These are phyloP conservation scores for Terfezia boudieri DNA, from an alignment of 495 filamentous ascomycete genomes.

Conservation along the genomic window DNA sequence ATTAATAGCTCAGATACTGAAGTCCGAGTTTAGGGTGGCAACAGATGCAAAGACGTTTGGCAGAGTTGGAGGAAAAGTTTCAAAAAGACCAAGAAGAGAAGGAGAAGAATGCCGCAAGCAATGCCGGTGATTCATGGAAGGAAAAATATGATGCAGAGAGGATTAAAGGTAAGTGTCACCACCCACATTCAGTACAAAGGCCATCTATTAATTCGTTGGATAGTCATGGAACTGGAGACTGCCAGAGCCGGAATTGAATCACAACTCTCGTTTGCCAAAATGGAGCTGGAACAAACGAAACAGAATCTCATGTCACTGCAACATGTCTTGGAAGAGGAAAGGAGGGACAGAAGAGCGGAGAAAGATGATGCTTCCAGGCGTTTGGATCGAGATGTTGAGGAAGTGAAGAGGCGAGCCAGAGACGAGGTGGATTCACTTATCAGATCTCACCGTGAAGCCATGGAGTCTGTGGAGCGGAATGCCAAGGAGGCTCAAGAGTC, in stretches of 20 bases:
- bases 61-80: too few relatives aligned
- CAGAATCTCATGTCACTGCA: constrained; percentile 12
- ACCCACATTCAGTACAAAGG: not conserved
- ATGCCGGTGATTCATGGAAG: not conserved
- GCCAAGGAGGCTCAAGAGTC: constrained; percentile 30
- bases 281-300: constrained; percentile 12
- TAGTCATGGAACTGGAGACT: constrained; percentile 12
- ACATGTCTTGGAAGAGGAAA: constrained; percentile 13
- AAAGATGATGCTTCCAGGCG: constrained; percentile 12
- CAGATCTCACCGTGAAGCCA: constrained; percentile 27
- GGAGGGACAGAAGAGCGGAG: constrained; percentile 12
- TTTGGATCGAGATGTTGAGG: constrained; percentile 16
- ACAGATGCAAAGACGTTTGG: too few relatives aligned
- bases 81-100: not conserved
- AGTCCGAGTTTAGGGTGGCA: too few relatives aligned
- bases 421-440: constrained; percentile 17
- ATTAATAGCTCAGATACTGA: too few relatives aligned
- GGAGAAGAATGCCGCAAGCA: not conserved
- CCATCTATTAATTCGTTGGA: not conserved
- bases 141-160: constrained; percentile 15
- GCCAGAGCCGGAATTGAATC: constrained; percentile 15
- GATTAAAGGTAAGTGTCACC: constrained; percentile 6
- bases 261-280: constrained; percentile 8
- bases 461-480: constrained; percentile 21
- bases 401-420: constrained; percentile 3